phyloP scores from a whole-genome alignment of 78 protist species.

The Cavenderia fasciculata region DNA sequence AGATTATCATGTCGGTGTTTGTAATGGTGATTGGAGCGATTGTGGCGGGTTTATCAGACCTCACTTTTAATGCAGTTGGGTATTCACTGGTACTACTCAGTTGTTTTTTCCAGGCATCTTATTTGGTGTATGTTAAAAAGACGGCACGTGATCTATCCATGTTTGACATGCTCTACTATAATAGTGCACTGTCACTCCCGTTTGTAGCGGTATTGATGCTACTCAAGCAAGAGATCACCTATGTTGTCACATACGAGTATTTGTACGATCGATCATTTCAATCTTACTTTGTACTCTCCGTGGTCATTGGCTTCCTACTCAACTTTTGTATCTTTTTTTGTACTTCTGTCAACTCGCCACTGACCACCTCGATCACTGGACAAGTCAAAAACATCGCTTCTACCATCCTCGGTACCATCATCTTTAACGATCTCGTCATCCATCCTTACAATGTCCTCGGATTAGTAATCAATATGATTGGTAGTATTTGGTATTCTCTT shows the following conservation, averaged over 20 bases:
- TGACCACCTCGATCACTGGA: conserved; percentile 62
- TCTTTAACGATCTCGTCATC: conserved; percentile 49
- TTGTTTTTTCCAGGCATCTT: conserved; percentile 66
- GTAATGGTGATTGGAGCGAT: conserved; percentile 72
- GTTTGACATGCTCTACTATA: conserved; percentile 64
- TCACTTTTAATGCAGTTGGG: conserved; percentile 38
- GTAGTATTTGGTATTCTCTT: conserved; percentile 64
- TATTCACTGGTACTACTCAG: conserved; percentile 38
- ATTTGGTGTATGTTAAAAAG: conserved; percentile 59
- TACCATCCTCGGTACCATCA: conserved; percentile 30
- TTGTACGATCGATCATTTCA: conserved; percentile 19
- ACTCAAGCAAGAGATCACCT: neutral
- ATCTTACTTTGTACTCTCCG: conserved; percentile 12
- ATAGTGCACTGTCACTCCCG: conserved; percentile 54
- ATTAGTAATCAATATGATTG: conserved; percentile 17
- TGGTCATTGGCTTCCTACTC: conserved; percentile 47
- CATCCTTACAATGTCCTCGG: conserved; percentile 58
- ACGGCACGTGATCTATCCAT: conserved; percentile 31
- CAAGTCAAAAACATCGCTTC: conserved; percentile 49
- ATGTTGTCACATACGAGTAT: neutral
- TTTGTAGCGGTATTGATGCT: conserved; percentile 18
- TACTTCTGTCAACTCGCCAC: conserved; percentile 53
- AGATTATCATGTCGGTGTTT: conserved; percentile 11
- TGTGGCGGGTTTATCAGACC: conserved; percentile 53
- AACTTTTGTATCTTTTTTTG: conserved; percentile 69